Evolutionary conservation across 805 yeast genomes (phyloP).

Genomic region (Tetrapisispora fleetii): DNA sequence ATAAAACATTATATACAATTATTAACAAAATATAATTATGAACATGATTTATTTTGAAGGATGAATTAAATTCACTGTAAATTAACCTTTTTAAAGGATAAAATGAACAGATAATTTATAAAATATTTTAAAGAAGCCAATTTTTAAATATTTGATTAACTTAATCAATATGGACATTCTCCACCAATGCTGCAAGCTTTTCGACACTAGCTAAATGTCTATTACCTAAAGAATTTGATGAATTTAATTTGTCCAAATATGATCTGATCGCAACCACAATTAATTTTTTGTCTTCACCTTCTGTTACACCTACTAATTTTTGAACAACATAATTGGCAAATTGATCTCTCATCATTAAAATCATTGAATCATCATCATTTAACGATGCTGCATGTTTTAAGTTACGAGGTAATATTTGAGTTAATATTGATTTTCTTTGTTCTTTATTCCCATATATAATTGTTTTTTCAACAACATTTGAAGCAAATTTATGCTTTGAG

Average conservation of each 20-base stretch:
- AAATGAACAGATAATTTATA: background rate
- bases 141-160: background rate
- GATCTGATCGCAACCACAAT: constrained; percentile 70
- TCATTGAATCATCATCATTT: constrained; percentile 60
- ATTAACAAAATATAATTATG: constrained; percentile 1
- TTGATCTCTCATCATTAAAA: constrained; percentile 94
- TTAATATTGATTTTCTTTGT: constrained; percentile 55
- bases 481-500: constrained; percentile 95
- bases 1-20: background rate
- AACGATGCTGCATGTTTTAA: constrained; percentile 36
- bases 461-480: constrained; percentile 93
- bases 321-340: constrained; percentile 97
- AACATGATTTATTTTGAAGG: background rate
- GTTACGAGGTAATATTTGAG: constrained; percentile 53
- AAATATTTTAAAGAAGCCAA: background rate
- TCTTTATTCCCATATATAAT: constrained; percentile 58
- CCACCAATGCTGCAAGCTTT: constrained; percentile 28
- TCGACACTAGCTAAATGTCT: constrained; percentile 31
- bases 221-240: constrained; percentile 25
- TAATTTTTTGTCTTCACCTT: constrained; percentile 55
- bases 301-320: constrained; percentile 76
- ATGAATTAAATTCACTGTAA: background rate
- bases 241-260: constrained; percentile 50
- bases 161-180: constrained; percentile 12
- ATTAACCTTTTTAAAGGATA: background rate